Evolutionary conservation across 2,329 filamentous ascomycete genomes (phyloP).

Genomic region (Aspergillus udagawae): DNA sequence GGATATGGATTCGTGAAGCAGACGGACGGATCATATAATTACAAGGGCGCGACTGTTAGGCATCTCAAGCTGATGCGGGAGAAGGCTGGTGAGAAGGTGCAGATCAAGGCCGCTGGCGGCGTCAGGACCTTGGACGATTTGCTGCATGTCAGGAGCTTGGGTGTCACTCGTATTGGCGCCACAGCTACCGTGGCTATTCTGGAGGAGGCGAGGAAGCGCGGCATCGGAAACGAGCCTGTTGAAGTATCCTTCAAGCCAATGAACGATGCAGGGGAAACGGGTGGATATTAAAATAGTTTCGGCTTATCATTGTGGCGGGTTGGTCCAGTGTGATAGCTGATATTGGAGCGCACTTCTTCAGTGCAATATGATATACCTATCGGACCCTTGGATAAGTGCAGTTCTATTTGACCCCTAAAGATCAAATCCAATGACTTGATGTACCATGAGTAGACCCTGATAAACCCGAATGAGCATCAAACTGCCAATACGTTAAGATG

Average conservation of each 20-base stretch:
- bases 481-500: not conserved
- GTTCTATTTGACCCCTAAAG: not conserved
- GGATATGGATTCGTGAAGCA: slow-evolving; percentile 60
- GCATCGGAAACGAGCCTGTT: slow-evolving; percentile 40
- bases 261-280: slow-evolving; percentile 7
- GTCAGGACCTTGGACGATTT: slow-evolving; percentile 56
- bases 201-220: slow-evolving; percentile 50
- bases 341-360: no score
- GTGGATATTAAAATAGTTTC: slow-evolving; percentile 13
- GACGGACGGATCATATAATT: slow-evolving; percentile 48
- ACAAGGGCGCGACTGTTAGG: slow-evolving; percentile 50
- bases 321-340: no score
- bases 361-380: not conserved
- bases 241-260: slow-evolving; percentile 22
- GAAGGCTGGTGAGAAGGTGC: slow-evolving; percentile 41
- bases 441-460: not conserved
- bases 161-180: slow-evolving; percentile 54
- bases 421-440: not conserved
- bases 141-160: slow-evolving; percentile 51
- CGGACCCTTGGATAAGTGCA: not conserved
- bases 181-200: slow-evolving; percentile 54
- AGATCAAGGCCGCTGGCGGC: slow-evolving; percentile 58
- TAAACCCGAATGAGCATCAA: no score
- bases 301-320: no score
- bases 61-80: slow-evolving; percentile 54